Evolutionary conservation across 164 flowering plant genomes (phyloP).

Genomic region (Berberis vulgaris): DNA sequence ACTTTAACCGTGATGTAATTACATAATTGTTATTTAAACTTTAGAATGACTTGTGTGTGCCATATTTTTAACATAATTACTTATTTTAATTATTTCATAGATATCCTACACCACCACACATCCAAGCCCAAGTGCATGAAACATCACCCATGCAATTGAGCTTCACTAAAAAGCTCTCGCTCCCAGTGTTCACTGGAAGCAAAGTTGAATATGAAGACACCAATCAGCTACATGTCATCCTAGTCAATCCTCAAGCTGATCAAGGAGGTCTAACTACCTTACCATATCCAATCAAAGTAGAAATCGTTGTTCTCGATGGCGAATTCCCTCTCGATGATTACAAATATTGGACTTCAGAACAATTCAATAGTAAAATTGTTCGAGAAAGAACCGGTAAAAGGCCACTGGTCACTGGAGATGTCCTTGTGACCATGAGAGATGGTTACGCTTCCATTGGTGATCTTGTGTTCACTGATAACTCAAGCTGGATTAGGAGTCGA

Average conservation of each 20-base stretch:
- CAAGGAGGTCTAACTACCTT: conserved; percentile 11
- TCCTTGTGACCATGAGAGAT: conserved; percentile 32
- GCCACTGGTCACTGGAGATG: conserved; percentile 56
- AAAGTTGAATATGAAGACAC: conserved; percentile 34
- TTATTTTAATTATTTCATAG: no score
- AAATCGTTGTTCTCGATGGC: conserved; percentile 53
- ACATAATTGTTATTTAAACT: background rate
- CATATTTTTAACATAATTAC: background rate
- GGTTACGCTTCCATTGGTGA: conserved; percentile 34
- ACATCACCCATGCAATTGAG: conserved; percentile 31
- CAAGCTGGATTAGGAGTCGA: conserved; percentile 70
- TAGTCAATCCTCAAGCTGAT: conserved; percentile 23
- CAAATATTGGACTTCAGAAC: conserved; percentile 37
- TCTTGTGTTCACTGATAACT: conserved; percentile 60
- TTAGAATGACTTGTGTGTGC: background rate
- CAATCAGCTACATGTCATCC: conserved; percentile 28
- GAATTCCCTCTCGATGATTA: conserved; percentile 33
- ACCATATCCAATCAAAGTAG: conserved; percentile 34
- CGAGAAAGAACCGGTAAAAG: conserved; percentile 52
- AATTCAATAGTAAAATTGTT: conserved; percentile 39
- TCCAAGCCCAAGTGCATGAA: conserved; percentile 37
- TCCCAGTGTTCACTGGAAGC: conserved; percentile 58
- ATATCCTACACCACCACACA: conserved; percentile 26
- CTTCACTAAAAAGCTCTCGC: conserved; percentile 35
- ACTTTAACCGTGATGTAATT: background rate